Evolutionary conservation across 768 basidiomycete genomes (phyloP).

Genomic region (Amanita rubescens): DNA sequence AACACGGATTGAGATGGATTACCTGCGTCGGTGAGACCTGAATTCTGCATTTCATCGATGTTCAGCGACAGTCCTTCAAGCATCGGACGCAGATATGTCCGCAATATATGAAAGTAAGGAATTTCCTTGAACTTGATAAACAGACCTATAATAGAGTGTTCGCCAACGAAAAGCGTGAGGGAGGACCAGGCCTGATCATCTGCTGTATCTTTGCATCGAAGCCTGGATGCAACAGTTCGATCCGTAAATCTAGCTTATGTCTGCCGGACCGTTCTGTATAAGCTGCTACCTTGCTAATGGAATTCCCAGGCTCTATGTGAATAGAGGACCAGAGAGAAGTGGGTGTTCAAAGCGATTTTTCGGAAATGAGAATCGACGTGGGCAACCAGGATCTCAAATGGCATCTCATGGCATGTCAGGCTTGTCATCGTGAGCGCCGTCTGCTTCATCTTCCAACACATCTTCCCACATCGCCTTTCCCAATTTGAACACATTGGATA

Average conservation of each 20-base stretch:
- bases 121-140: slow-evolving; percentile 17
- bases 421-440: neutral
- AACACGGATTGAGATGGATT: neutral
- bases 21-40: slow-evolving; percentile 11
- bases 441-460: slow-evolving; percentile 5
- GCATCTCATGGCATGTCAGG: neutral
- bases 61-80: slow-evolving; percentile 34
- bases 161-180: slow-evolving; percentile 28
- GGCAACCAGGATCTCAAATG: slow-evolving; percentile 32
- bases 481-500: slow-evolving; percentile 25
- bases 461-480: slow-evolving; percentile 19
- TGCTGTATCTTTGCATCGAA: slow-evolving; percentile 8
- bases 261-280: slow-evolving; percentile 29
- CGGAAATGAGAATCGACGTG: slow-evolving; percentile 35
- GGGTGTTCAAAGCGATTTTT: slow-evolving; percentile 28
- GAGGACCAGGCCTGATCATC: slow-evolving; percentile 25
- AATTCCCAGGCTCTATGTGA: slow-evolving; percentile 16
- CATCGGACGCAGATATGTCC: slow-evolving; percentile 20
- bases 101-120: slow-evolving; percentile 25
- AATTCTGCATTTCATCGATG: slow-evolving; percentile 23
- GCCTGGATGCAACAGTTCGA: slow-evolving; percentile 15
- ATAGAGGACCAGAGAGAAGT: slow-evolving; percentile 35
- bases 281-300: slow-evolving; percentile 15
- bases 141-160: slow-evolving; percentile 24
- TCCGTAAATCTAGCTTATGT: slow-evolving; percentile 24